Base-by-base conservation (phyloP, 768 basidiomycete genomes). In the Gymnopilus junonius region DNA sequence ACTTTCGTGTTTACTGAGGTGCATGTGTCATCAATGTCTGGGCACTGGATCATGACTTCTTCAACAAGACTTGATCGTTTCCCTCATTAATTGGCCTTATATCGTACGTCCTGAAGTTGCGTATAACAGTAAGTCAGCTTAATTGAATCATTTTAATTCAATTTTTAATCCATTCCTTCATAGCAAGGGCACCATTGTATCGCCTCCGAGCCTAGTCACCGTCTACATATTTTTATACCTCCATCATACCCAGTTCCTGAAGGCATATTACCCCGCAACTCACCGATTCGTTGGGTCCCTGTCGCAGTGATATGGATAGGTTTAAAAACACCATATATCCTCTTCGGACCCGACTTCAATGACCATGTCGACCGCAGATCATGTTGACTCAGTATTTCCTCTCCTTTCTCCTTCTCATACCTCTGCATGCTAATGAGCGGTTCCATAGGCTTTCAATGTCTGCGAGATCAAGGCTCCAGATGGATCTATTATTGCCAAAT, bases 401-500 rank as follows among this genome's bases (percentile, higher is more conserved):
- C 15, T 11, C 20, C 12, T 11, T 20, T 31, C 25, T 31, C 27
- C 32, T 15, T 42, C 17, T 20, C 10, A 17, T n/a, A n/a, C n/a
- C n/a, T 21, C 8, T n/a, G 42, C 20, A 43, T 43, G 20, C n/a
- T 8, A 5, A 37, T 25, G 7, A n/a, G 10, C 32, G 34, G 14
- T 59, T 43, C 4, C 53, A n/a, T n/a, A 85, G 83, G 82, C 83
- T 0, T 84, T 86, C 69, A 80, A 85, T 59, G 63, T 79, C 15
- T 82, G 80, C 2, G 80, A 79, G 32, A 70, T 87, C 55, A 73
- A 75, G 8, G 80, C 85, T 1, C 83, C 83, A 0, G 86, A 87
- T 68, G 82, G 81, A 6, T 85, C 84, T n/a, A 79, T 86, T 61
- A 81, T 78, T 4, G 87, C 86, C 15, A 85, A 82, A 55, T 86